Percentiles rank a stretch among this genome's conserved stretches.
phyloP scores from a whole-genome alignment of 1,139 yeast species.

The Magnusiomyces clavatus region DNA sequence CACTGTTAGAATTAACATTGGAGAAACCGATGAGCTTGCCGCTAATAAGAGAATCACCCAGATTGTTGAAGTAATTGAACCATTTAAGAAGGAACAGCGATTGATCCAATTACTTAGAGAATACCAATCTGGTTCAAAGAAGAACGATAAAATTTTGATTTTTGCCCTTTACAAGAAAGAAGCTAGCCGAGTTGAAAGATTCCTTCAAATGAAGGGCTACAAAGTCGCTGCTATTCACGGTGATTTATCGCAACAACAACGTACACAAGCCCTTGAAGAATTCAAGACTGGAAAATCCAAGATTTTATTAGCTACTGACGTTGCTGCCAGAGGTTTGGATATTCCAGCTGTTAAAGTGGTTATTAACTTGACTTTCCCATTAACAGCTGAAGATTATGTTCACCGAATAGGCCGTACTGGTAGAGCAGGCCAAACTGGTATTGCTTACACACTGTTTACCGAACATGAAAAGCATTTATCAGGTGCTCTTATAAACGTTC shows the following conservation, averaged over 20 bases:
- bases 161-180: constrained; percentile 96
- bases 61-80: constrained; percentile 87
- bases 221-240: constrained; percentile 93
- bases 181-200: constrained; percentile 82
- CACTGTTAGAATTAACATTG: constrained; percentile 87
- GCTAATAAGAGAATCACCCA: constrained; percentile 94
- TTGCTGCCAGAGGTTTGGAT: constrained; percentile 97
- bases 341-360: constrained; percentile 96
- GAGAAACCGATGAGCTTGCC: constrained; percentile 85
- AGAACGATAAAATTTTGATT: constrained; percentile 70
- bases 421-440: constrained; percentile 93
- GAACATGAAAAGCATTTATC: constrained; percentile 95
- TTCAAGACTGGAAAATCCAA: constrained; percentile 77
- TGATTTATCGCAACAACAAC: constrained; percentile 84
- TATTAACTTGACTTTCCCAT: constrained; percentile 92
- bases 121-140: constrained; percentile 60
- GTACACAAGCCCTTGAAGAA: constrained; percentile 77
- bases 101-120: constrained; percentile 63
- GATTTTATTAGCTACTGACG: constrained; percentile 90
- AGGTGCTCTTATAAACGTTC: constrained; percentile 87
- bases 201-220: constrained; percentile 65
- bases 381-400: constrained; percentile 95
- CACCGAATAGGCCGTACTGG: constrained; percentile 99
- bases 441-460: constrained; percentile 90
- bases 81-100: constrained; percentile 69